Conservation (phyloP, 192 early-diverging fungal species). For the Rhizophagus sp. region DNA sequence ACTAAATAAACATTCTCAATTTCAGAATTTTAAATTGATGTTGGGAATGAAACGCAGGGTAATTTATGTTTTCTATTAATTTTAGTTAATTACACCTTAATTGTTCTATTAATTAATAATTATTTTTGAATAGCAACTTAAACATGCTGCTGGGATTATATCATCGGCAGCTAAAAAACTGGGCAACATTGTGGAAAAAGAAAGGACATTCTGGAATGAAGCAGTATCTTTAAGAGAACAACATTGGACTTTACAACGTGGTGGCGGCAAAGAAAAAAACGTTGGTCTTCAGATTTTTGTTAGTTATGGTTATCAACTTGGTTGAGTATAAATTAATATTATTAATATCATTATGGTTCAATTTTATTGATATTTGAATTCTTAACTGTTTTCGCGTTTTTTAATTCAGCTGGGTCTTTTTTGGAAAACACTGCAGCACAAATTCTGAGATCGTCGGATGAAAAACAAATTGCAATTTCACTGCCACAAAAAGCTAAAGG, state of each 20-base stretch:
- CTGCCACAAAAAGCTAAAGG: constrained; percentile 19
- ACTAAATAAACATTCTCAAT: constrained; percentile 6
- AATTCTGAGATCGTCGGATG: constrained; percentile 24
- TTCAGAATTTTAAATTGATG: constrained; percentile 30
- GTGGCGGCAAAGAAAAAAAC: constrained; percentile 11
- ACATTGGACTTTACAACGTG: constrained; percentile 16
- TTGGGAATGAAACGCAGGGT: constrained; percentile 29
- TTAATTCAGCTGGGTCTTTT: constrained; percentile 3
- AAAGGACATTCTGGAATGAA: constrained; percentile 29
- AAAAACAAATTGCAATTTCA: constrained; percentile 27
- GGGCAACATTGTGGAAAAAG: constrained; percentile 10
- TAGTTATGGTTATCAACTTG: constrained; percentile 24
- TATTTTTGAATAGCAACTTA: constrained; percentile 23
- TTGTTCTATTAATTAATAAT: not conserved
- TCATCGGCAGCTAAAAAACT: not conserved
- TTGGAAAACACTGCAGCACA: not conserved
- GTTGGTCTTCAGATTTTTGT: constrained; percentile 24
- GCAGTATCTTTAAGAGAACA: constrained; percentile 21
- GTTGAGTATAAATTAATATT: not conserved
- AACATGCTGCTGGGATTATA: constrained; percentile 24
- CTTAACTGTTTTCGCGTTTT: no score
- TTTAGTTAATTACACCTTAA: not conserved
- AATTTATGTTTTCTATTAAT: not conserved
- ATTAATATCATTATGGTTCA: not conserved
- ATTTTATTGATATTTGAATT: no score